Evolutionary conservation across 1,284 basidiomycete genomes (phyloP), one percentile per base, ranked within the genome.

Genomic region (Ustanciosporium gigantosporum): DNA sequence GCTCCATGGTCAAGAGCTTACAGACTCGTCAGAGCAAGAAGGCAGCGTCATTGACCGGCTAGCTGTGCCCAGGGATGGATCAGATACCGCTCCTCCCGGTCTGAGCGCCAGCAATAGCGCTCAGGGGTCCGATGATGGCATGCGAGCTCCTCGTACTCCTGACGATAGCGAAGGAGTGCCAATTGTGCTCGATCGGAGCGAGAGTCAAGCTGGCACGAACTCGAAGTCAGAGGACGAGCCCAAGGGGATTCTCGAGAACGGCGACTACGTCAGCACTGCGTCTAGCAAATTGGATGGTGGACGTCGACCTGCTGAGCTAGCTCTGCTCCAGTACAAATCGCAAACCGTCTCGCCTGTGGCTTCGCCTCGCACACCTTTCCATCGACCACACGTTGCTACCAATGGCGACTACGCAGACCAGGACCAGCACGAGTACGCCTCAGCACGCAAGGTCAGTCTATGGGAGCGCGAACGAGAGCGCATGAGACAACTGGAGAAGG

Each of bases 381-480:
- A n/a, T n/a, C n/a, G n/a, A n/a, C n/a, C n/a, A n/a, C n/a, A n/a
- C n/a, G n/a, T n/a, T n/a, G n/a, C n/a, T n/a, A n/a, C n/a, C n/a
- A n/a, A n/a, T n/a, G n/a, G n/a, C n/a, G n/a, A n/a, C n/a, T n/a
- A n/a, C n/a, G n/a, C n/a, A n/a, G n/a, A n/a, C n/a, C n/a, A n/a
- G n/a, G n/a, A n/a, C n/a, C n/a, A n/a, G n/a, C n/a, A n/a, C n/a
- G n/a, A n/a, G n/a, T n/a, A n/a, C n/a, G n/a, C n/a, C n/a, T n/a
- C n/a, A n/a, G 53, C 60, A 5, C 50, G 60, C 34, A 55, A 58
- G 32, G 35, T 52, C 29, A 62, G 57, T 22, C 47, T 66, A 13
- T 68, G 65, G 65, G 61, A 70, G 25, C 48, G 57, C 25, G 65
- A 70, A 37, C 51, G 64, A 31, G 67, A 71, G 36, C 53, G 65